These are phyloP conservation scores for Geotrichum fermentans DNA, from an alignment of 1,139 yeast species.

Conservation along the genomic window DNA sequence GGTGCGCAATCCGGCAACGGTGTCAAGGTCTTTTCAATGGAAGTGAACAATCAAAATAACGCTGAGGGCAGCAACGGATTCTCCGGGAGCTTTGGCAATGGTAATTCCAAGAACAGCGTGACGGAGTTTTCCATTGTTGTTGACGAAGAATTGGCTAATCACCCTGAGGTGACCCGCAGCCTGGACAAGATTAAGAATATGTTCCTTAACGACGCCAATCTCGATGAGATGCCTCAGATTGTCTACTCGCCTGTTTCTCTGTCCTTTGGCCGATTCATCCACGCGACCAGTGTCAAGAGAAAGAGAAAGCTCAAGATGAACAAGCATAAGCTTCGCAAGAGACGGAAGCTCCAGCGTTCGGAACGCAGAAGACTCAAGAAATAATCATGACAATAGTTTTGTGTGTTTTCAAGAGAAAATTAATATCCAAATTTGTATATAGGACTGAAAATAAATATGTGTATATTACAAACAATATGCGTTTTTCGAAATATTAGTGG, in stretches of 20 bases:
- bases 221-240: constrained; percentile 13
- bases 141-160: constrained; percentile 16
- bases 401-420: neutral
- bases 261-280: constrained; percentile 23
- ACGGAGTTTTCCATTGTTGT: constrained; percentile 17
- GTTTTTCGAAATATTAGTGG: neutral
- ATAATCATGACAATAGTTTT: too few species aligned
- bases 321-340: constrained; percentile 45
- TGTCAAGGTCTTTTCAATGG: constrained; percentile 17
- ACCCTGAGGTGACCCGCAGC: constrained; percentile 17
- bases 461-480: neutral
- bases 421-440: constrained; percentile 2
- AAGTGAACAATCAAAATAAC: constrained; percentile 8
- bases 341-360: constrained; percentile 43
- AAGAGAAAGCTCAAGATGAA: constrained; percentile 46
- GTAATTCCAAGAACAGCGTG: constrained; percentile 1
- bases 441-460: neutral
- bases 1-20: constrained; percentile 1
- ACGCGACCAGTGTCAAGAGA: constrained; percentile 41
- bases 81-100: neutral
- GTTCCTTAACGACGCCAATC: constrained; percentile 13
- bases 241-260: constrained; percentile 21
- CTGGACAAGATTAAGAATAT: constrained; percentile 15
- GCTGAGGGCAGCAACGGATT: neutral
- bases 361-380: constrained; percentile 37